A percentile compares a stretch with the other conserved stretches of the same genome.
These are phyloP conservation scores for Leccinum solheimii DNA, from an alignment of 1,284 basidiomycete species.

Conservation along the genomic window DNA sequence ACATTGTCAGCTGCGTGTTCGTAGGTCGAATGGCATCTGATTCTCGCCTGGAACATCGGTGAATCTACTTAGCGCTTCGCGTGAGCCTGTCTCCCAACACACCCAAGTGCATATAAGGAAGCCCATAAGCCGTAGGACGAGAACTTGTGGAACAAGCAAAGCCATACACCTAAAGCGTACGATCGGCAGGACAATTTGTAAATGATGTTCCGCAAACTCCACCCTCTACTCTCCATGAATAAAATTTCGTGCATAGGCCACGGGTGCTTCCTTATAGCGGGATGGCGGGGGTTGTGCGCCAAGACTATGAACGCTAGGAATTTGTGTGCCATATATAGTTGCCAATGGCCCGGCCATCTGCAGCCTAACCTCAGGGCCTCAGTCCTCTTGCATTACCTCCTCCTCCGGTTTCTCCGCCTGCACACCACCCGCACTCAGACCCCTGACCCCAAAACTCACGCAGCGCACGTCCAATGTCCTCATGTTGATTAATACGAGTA, in stretches of 20 bases:
- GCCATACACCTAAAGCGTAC: neutral
- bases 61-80: neutral
- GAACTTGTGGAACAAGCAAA: neutral
- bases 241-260: too few species aligned
- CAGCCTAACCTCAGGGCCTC: slow-evolving; percentile 1
- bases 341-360: neutral
- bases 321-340: neutral
- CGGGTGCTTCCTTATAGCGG: neutral
- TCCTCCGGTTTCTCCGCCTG: slow-evolving; percentile 5
- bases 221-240: too few species aligned
- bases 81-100: neutral
- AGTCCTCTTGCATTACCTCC: slow-evolving; percentile 30
- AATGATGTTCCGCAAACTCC: neutral
- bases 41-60: neutral
- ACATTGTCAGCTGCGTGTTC: neutral
- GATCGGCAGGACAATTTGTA: neutral
- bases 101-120: neutral
- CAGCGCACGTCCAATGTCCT: slow-evolving; percentile 52
- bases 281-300: neutral
- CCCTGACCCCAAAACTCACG: slow-evolving; percentile 31
- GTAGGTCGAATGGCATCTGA: neutral
- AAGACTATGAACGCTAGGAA: neutral
- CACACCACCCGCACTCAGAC: slow-evolving; percentile 24
- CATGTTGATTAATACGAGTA: slow-evolving; percentile 57
- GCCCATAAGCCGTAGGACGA: neutral